phyloP scores from a whole-genome alignment of 1,284 basidiomycete species.

The Irpex lacteus region DNA sequence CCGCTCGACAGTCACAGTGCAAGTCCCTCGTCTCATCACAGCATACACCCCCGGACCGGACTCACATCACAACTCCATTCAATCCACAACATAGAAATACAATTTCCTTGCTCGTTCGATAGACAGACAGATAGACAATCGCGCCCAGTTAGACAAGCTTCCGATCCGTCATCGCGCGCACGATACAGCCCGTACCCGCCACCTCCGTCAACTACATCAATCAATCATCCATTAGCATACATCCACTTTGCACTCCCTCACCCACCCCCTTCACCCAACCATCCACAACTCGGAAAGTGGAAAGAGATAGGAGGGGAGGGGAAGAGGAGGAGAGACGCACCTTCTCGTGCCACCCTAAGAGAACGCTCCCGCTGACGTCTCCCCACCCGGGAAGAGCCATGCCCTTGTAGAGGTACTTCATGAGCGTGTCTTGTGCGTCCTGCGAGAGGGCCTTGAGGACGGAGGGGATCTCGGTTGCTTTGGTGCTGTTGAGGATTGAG shows the following conservation, averaged over 20 bases:
- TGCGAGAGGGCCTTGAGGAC: slow-evolving; percentile 76
- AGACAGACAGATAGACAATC: no score
- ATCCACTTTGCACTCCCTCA: neutral
- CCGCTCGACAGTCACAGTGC: no score
- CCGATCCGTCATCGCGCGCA: slow-evolving; percentile 96
- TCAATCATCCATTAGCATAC: neutral
- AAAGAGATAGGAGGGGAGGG: neutral
- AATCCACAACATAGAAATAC: no score
- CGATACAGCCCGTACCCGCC: slow-evolving; percentile 95
- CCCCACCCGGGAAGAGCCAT: slow-evolving; percentile 84
- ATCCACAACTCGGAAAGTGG: no score
- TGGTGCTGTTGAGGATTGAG: slow-evolving; percentile 93
- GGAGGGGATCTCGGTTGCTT: slow-evolving; percentile 82
- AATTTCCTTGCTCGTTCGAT: no score
- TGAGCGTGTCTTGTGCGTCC: slow-evolving; percentile 88
- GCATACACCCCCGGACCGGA: no score
- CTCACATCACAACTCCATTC: no score
- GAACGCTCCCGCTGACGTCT: slow-evolving; percentile 84
- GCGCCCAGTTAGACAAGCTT: slow-evolving; percentile 58
- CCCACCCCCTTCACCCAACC: no score
- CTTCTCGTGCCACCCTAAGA: slow-evolving; percentile 96
- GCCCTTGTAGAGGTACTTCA: slow-evolving; percentile 99
- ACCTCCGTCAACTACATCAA: slow-evolving; percentile 81
- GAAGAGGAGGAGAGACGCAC: slow-evolving; percentile 41
- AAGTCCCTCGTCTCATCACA: no score